A percentile compares a stretch with the other conserved stretches of the same genome.
Evolutionary conservation across 2,329 filamentous ascomycete genomes (phyloP).

Genomic region (Beauveria bassiana): DNA sequence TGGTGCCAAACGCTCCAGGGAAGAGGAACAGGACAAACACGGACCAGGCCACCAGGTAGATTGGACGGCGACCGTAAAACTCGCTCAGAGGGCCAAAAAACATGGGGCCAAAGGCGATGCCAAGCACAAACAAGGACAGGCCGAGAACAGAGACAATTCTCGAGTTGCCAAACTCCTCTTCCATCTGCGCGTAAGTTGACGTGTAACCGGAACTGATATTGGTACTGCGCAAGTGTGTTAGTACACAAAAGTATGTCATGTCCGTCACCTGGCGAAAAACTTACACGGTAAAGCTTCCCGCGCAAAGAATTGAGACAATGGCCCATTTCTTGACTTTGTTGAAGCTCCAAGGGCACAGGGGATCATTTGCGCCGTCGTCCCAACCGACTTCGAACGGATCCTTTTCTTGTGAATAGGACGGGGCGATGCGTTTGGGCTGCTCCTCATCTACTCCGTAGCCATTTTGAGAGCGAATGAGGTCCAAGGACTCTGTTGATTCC

Average conservation of each 20-base stretch:
- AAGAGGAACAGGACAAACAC: constrained; percentile 75
- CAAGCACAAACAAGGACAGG: constrained; percentile 74
- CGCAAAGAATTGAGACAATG: constrained; percentile 66
- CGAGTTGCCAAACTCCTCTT: constrained; percentile 63
- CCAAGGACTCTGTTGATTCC: constrained; percentile 17
- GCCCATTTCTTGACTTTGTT: constrained; percentile 63
- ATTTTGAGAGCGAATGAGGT: constrained; percentile 33
- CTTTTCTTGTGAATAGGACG: constrained; percentile 19
- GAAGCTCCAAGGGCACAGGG: constrained; percentile 66
- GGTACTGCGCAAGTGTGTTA: constrained; percentile 46
- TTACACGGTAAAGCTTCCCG: constrained; percentile 75
- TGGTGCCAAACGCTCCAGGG: constrained; percentile 71
- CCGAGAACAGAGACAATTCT: constrained; percentile 70
- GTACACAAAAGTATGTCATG: neutral
- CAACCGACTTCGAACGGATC: constrained; percentile 63
- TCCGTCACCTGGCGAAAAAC: constrained; percentile 27
- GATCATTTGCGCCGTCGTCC: constrained; percentile 65
- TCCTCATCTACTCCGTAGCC: constrained; percentile 35
- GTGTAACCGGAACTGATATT: constrained; percentile 87
- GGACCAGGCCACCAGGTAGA: constrained; percentile 68
- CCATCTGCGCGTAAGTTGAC: constrained; percentile 70
- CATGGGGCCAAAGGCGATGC: constrained; percentile 57
- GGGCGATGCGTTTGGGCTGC: constrained; percentile 3
- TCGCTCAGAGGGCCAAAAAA: constrained; percentile 58
- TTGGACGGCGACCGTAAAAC: constrained; percentile 75